These are phyloP conservation scores for Beauveria caledonica DNA, from an alignment of 2,329 filamentous ascomycete genomes.

Conservation along the genomic window DNA sequence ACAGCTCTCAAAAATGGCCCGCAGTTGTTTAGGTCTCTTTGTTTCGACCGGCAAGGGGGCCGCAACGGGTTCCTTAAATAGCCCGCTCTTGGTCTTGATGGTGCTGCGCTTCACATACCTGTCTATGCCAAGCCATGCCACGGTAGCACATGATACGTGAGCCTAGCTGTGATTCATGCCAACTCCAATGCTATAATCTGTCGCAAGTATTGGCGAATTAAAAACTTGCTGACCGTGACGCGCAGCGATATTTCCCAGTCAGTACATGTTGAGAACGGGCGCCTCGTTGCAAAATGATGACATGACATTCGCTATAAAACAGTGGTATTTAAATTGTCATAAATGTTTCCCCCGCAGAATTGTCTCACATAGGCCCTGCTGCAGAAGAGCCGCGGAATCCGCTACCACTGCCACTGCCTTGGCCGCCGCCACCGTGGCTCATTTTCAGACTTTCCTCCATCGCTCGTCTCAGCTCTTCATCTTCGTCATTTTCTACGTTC, in stretches of 20 bases:
- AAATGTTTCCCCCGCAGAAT: not conserved
- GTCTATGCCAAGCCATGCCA: not conserved
- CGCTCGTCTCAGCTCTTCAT: conserved; percentile 43
- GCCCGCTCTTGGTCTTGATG: not conserved
- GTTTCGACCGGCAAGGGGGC: not conserved
- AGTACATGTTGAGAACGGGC: too few relatives aligned
- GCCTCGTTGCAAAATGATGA: not conserved
- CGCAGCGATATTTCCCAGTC: not conserved
- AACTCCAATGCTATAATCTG: not conserved
- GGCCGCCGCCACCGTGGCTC: conserved; percentile 22
- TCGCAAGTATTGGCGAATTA: not conserved
- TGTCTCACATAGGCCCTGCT: not conserved
- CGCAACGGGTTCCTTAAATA: not conserved
- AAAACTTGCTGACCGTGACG: not conserved
- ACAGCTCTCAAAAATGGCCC: too few relatives aligned
- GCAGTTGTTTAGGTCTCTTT: not conserved
- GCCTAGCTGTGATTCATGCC: not conserved
- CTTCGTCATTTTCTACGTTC: conserved; percentile 24
- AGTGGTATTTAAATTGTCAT: conserved; percentile 1
- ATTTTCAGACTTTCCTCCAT: conserved; percentile 39
- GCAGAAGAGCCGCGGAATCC: conserved; percentile 16
- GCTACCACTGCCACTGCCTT: conserved; percentile 17
- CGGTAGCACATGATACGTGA: not conserved
- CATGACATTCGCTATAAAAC: not conserved
- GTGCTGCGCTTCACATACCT: not conserved